Evolutionary conservation across 1,284 basidiomycete genomes (phyloP), one percentile per base, ranked within the genome.

Genomic region (Trametes pubescens): DNA sequence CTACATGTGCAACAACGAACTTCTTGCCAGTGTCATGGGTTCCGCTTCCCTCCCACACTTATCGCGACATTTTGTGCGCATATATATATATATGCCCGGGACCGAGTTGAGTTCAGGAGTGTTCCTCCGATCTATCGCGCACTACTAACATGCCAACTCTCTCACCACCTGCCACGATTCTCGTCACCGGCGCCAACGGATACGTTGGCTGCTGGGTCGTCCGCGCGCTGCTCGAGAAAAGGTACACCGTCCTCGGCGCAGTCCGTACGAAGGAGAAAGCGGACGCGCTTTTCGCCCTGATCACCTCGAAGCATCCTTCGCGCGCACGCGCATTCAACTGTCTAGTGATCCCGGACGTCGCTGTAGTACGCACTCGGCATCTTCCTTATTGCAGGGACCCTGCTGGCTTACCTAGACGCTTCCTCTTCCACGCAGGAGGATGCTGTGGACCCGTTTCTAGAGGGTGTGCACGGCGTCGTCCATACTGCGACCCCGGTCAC

Each of bases 231-330:
- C 75, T 84, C n/a, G 76, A 81, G 51, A 69, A 73, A 22, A 79
- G 78, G 38, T 85, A 77, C 69, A 72, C 80, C n/a, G 87, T 90
- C 21, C 79, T 85, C 16, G 86, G 83, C 7, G 84, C 86, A 0
- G 86, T 89, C 3, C 81, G 87, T 18, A 80, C 82, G 0, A 70
- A 72, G 11, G 74, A 72, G 14, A 89, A 88, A 74, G 84, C 60
- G 22, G 38, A 80, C 14, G 75, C 80, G 7, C 81, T 87, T 67
- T 73, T 85, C 38, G 70, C 73, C 55, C 71, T 83, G 51, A 70
- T 82, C n/a, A 87, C 85, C 75, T 74, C 78, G 1, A 61, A 56
- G 40, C 47, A 53, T 73, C 69, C 62, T 75, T 78, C 65, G 80
- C 76, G 14, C 78, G 79, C 58, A 77, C 79, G 65, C 80, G 9